Conservation (phyloP, 1,284 basidiomycete species). For the Ganoderma boninense region DNA sequence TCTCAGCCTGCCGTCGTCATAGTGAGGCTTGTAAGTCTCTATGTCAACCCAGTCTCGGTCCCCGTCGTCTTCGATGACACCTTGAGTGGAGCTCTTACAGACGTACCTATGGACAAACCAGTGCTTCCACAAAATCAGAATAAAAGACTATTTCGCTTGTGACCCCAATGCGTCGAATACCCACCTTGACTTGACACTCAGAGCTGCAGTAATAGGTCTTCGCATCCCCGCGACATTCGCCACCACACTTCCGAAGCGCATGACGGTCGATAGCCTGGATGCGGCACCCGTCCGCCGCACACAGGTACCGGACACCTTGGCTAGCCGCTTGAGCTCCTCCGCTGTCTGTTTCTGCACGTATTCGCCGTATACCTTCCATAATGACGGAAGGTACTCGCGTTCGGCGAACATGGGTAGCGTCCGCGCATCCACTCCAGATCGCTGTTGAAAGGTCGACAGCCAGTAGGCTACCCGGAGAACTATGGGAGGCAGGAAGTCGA, state of each 20-base stretch:
- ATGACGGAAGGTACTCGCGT: background rate
- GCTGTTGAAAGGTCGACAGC: conserved; percentile 6
- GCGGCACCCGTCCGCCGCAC: conserved; percentile 19
- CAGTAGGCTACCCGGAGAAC: conserved; percentile 12
- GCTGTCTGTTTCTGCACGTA: background rate
- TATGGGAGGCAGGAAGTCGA: conserved; percentile 4
- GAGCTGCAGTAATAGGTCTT: conserved; percentile 30
- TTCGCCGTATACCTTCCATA: conserved; percentile 2
- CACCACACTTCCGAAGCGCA: conserved; percentile 16
- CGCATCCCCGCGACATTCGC: conserved; percentile 18
- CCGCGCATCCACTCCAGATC: conserved; percentile 2
- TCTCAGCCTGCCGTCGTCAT: background rate
- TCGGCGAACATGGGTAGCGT: background rate
- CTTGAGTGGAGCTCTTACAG: background rate
- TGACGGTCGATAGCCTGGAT: conserved; percentile 11
- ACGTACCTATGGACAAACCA: conserved; percentile 14
- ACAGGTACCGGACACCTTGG: conserved; percentile 16
- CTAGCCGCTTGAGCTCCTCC: conserved; percentile 6
- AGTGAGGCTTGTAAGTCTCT: conserved; percentile 4
- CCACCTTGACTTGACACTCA: conserved; percentile 20
- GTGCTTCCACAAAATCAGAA: conserved; percentile 3
- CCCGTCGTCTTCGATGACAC: conserved; percentile 4
- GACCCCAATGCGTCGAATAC: background rate
- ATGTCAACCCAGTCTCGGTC: conserved; percentile 8
- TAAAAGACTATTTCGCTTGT: background rate